Percentiles rank a stretch among this genome's conserved stretches.
phyloP scores from a whole-genome alignment of 2,329 filamentous ascomycete genomes.

The Penicillium digitatum region DNA sequence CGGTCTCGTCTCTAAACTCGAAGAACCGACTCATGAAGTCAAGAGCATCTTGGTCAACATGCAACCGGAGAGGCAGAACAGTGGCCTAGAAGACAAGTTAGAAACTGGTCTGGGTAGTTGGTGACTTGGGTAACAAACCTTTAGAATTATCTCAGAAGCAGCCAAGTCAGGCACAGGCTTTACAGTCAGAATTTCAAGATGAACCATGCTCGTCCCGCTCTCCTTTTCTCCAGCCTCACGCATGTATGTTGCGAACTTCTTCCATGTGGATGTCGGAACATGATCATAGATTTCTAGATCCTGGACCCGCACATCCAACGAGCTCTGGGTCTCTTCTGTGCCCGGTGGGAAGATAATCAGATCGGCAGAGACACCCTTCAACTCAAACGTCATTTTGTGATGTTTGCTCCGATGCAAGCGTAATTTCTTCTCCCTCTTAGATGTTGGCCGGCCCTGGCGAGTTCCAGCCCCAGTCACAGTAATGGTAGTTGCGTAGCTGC shows the following conservation, averaged over 20 bases:
- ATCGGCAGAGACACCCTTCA: slow-evolving; percentile 79
- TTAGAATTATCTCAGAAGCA: slow-evolving; percentile 83
- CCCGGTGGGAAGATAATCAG: slow-evolving; percentile 73
- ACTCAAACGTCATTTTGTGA: slow-evolving; percentile 93
- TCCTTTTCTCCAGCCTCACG: slow-evolving; percentile 82
- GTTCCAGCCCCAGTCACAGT: slow-evolving; percentile 41
- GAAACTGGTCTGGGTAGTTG: background rate
- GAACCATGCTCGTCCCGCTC: slow-evolving; percentile 81
- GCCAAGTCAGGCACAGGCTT: slow-evolving; percentile 78
- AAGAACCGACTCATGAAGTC: slow-evolving; percentile 98
- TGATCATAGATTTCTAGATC: slow-evolving; percentile 92
- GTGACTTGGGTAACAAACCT: slow-evolving; percentile 43
- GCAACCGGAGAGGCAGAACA: slow-evolving; percentile 78
- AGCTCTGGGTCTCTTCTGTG: slow-evolving; percentile 78
- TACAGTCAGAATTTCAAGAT: slow-evolving; percentile 82
- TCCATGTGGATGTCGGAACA: slow-evolving; percentile 93
- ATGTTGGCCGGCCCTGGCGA: slow-evolving; percentile 33
- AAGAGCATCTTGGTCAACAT: slow-evolving; percentile 94
- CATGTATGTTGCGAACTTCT: slow-evolving; percentile 94
- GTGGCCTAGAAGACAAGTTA: slow-evolving; percentile 49
- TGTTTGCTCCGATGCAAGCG: slow-evolving; percentile 78
- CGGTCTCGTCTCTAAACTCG: slow-evolving; percentile 82
- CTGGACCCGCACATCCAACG: slow-evolving; percentile 74
- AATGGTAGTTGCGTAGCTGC: slow-evolving; percentile 78
- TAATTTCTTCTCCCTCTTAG: slow-evolving; percentile 55